phyloP scores from a whole-genome alignment of 1,284 basidiomycete species.

The Cystobasidium slooffiae region DNA sequence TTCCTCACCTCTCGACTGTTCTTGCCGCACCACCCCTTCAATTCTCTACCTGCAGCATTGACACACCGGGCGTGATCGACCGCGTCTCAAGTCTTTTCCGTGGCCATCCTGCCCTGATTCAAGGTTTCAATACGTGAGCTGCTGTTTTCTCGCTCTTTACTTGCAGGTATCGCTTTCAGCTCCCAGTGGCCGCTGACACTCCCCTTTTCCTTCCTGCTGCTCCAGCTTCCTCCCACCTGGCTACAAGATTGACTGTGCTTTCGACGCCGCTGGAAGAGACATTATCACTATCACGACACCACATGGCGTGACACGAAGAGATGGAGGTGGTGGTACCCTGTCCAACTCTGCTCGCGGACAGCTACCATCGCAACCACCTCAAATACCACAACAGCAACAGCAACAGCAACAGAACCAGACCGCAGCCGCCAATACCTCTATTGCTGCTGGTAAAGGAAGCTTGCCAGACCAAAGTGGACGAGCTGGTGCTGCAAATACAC shows the following conservation, averaged over 20 bases:
- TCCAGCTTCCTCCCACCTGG: conserved; percentile 71
- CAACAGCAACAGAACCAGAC: conserved; percentile 14
- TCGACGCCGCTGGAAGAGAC: conserved; percentile 66
- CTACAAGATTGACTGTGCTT: conserved; percentile 91
- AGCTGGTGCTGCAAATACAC: too few species aligned
- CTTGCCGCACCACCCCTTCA: not conserved
- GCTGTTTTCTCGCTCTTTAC: conserved; percentile 41
- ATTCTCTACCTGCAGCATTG: conserved; percentile 69
- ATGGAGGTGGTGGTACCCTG: conserved; percentile 51
- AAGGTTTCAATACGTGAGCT: conserved; percentile 93
- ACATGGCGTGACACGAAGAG: conserved; percentile 73
- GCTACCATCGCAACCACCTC: not conserved
- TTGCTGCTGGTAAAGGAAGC: too few species aligned
- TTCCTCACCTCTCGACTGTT: not conserved
- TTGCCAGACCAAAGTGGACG: too few species aligned
- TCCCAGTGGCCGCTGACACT: conserved; percentile 1
- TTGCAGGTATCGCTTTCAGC: not conserved
- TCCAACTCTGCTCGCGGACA: not conserved
- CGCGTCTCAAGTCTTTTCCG: conserved; percentile 94
- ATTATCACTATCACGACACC: conserved; percentile 95
- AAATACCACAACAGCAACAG: not conserved
- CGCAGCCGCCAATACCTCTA: not conserved
- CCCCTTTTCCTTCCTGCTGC: conserved; percentile 12
- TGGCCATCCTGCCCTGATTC: conserved; percentile 89
- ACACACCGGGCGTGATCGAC: conserved; percentile 97